Percentiles rank a stretch among this genome's conserved stretches.
Evolutionary conservation across 2,329 filamentous ascomycete species (phyloP).

Genomic region (Daldinia sp.): DNA sequence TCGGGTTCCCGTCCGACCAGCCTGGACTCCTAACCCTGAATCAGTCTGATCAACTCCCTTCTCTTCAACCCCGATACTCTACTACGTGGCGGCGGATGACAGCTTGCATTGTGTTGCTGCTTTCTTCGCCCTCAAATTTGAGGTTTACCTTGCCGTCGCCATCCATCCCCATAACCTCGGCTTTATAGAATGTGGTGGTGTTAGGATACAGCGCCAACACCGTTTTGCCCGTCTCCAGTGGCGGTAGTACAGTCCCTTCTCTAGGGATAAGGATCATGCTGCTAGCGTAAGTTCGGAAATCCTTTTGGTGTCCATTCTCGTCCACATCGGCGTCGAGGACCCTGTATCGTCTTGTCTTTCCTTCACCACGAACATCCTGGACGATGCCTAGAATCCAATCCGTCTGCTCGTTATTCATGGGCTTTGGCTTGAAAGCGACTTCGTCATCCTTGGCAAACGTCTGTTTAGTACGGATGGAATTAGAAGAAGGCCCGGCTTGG

Average conservation of each 20-base stretch:
- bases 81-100: constrained; percentile 80
- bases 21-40: neutral
- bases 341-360: constrained; percentile 79
- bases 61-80: constrained; percentile 64
- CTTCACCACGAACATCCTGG: constrained; percentile 76
- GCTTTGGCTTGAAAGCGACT: constrained; percentile 71
- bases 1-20: neutral
- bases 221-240: constrained; percentile 73
- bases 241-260: constrained; percentile 59
- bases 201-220: constrained; percentile 83
- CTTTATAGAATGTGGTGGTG: constrained; percentile 86
- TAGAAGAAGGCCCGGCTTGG: constrained; percentile 49
- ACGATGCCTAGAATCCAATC: constrained; percentile 83
- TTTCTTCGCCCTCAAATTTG: constrained; percentile 83
- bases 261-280: constrained; percentile 81
- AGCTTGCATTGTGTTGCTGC: constrained; percentile 75
- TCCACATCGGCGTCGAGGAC: constrained; percentile 83
- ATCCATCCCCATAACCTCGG: constrained; percentile 78
- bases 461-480: constrained; percentile 60
- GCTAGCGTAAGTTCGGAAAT: constrained; percentile 75
- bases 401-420: constrained; percentile 55
- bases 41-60: neutral
- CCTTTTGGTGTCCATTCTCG: constrained; percentile 69
- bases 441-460: constrained; percentile 69
- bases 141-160: constrained; percentile 65